Evolutionary conservation across 2,329 filamentous ascomycete species (phyloP).

Genomic region (Curvularia lunata): DNA sequence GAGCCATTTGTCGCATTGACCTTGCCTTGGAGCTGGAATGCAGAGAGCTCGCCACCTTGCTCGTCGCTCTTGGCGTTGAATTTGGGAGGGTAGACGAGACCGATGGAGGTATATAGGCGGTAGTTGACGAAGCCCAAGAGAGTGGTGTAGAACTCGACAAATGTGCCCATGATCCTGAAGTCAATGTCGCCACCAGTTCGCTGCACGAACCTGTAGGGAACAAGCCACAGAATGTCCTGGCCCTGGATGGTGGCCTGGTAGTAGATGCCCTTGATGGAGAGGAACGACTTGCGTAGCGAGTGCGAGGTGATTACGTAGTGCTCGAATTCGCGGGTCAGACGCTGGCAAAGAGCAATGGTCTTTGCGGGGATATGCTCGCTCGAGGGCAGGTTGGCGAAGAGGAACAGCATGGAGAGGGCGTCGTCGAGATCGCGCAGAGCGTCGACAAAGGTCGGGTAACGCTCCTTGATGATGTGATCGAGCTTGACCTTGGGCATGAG

Average conservation of each 20-base stretch:
- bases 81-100: constrained; percentile 93
- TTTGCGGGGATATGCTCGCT: constrained; percentile 89
- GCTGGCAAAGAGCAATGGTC: constrained; percentile 94
- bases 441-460: constrained; percentile 96
- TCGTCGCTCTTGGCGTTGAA: constrained; percentile 89
- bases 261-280: constrained; percentile 99
- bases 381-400: constrained; percentile 95
- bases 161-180: constrained; percentile 99
- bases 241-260: constrained; percentile 98
- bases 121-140: constrained; percentile 96
- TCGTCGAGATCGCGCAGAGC: constrained; percentile 94
- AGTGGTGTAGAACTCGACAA: constrained; percentile 98
- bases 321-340: constrained; percentile 92
- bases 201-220: constrained; percentile 98
- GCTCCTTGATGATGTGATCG: constrained; percentile 96
- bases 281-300: constrained; percentile 91
- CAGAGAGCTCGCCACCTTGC: constrained; percentile 84
- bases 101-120: constrained; percentile 87
- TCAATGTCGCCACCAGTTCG: constrained; percentile 91
- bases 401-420: constrained; percentile 93
- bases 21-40: constrained; percentile 87
- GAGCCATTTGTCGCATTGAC: constrained; percentile 52
- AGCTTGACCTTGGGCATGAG: constrained; percentile 88
- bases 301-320: constrained; percentile 95
- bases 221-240: constrained; percentile 95